Conservation (phyloP, 2,329 filamentous ascomycete genomes). For the Sporothrix globosa region DNA sequence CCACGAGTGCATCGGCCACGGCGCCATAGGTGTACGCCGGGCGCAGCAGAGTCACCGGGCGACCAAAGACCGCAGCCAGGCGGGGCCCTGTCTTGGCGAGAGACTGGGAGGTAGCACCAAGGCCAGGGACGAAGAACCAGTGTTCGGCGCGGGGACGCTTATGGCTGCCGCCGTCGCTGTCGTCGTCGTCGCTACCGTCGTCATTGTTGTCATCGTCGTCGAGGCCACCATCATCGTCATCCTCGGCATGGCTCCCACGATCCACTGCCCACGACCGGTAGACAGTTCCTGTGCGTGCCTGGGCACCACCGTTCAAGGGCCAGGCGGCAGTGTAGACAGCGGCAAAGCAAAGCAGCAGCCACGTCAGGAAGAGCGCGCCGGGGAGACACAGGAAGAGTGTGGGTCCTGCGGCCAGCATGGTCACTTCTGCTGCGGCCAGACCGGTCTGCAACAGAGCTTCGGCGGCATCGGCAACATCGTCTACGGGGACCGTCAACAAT, state of each 20-base stretch:
- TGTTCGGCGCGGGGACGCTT: slow-evolving; percentile 39
- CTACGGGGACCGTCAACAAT: slow-evolving; percentile 38
- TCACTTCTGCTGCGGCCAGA: slow-evolving; percentile 37
- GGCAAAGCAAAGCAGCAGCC: slow-evolving; percentile 38
- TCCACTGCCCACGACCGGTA: slow-evolving; percentile 29
- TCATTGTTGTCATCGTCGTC: slow-evolving; percentile 39
- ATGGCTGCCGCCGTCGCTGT: background rate
- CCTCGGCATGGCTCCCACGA: background rate
- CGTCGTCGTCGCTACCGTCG: slow-evolving; percentile 39
- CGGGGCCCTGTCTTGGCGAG: slow-evolving; percentile 43
- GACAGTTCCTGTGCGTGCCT: background rate
- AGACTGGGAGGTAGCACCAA: slow-evolving; percentile 43
- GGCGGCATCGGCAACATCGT: slow-evolving; percentile 44
- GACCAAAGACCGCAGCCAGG: slow-evolving; percentile 45
- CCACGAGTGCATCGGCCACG: slow-evolving; percentile 54
- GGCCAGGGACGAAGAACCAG: slow-evolving; percentile 45
- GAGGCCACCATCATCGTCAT: slow-evolving; percentile 36
- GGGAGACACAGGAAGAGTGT: slow-evolving; percentile 43
- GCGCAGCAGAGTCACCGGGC: slow-evolving; percentile 55
- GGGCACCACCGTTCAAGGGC: slow-evolving; percentile 40
- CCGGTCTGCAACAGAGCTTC: slow-evolving; percentile 30
- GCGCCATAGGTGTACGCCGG: slow-evolving; percentile 53
- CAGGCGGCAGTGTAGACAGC: slow-evolving; percentile 40
- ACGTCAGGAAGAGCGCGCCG: slow-evolving; percentile 40
- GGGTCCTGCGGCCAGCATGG: slow-evolving; percentile 38